Evolutionary conservation across 805 yeast species (phyloP), one percentile per base, ranked within the genome.

Genomic region (Suhomyces sp.): DNA sequence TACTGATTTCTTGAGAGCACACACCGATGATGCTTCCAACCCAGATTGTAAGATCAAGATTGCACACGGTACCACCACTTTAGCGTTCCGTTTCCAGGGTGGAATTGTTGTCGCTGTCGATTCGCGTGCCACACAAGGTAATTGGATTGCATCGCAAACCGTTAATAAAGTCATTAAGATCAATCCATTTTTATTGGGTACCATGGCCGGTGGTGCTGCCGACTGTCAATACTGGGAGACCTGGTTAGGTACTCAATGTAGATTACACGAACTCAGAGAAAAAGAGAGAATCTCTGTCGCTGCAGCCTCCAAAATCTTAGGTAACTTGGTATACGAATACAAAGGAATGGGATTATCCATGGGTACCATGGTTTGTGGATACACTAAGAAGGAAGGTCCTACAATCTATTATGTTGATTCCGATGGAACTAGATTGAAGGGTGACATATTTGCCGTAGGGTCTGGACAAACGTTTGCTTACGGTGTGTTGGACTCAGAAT

Each of bases 131-230:
- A 85, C 98, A 6, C 96, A 95, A 2, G 98, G 98, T 29, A 81
- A 84, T 53, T 91, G 97, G 97, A 83, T 93, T 51, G 98, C 97
- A 14, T 88, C 97, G 11, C 97, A 90, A 61, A 88, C 97, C 3
- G 98, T 93, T 45, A 91, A 91, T 65, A 93, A 93, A 65, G 98
- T 93, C 37, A 88, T 93, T 53, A 91, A 91, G 63, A 93, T 93
- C 66, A 93, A 93, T 63, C 96, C 97, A 35, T 84, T 86, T 60
- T 67, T 93, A 46, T 74, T 93, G 51, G 98, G 98, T 47, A 93
- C 98, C 14, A 81, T 93, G 96, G 98, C 98, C 21, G 98, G 98
- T 67, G 98, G 98, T 70, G 98, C 98, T 32, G 98, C 98, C 20
- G 98, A 93, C 67, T 93, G 98, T 73, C 98, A 93, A 63, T 93